Percentiles rank a stretch among this genome's conserved stretches.
phyloP scores from a whole-genome alignment of 306 rosid genomes.

The Ormosia emarginata region DNA sequence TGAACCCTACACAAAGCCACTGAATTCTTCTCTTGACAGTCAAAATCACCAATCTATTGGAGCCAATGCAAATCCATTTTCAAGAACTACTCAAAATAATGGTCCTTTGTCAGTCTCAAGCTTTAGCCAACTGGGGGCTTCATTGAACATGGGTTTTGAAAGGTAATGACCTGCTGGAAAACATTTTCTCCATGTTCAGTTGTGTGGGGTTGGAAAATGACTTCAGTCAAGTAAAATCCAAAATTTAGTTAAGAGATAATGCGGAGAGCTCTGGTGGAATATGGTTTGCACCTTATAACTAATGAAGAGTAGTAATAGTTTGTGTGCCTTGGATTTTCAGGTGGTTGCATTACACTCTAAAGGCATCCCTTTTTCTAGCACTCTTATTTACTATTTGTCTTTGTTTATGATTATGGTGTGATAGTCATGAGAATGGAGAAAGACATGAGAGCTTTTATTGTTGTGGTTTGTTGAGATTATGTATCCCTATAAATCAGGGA shows the following conservation, averaged over 20 bases:
- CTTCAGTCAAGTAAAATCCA: background rate
- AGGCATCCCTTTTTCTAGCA: conserved; percentile 1
- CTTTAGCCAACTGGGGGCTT: conserved; percentile 73
- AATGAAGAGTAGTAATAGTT: background rate
- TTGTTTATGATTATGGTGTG: conserved; percentile 8
- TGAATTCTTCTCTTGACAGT: conserved; percentile 32
- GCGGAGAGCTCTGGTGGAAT: background rate
- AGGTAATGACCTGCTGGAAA: conserved; percentile 36
- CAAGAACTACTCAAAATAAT: conserved; percentile 40
- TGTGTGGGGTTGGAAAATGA: background rate
- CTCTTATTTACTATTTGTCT: background rate
- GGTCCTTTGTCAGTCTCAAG: conserved; percentile 72
- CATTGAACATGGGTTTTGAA: conserved; percentile 48
- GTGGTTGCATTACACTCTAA: background rate
- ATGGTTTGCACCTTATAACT: background rate
- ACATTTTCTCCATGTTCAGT: background rate
- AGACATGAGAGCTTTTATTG: background rate
- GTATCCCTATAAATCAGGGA: no score
- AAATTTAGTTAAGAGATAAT: background rate
- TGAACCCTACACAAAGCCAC: conserved; percentile 44
- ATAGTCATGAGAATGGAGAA: background rate
- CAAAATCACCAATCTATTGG: conserved; percentile 40
- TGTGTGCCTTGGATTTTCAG: background rate
- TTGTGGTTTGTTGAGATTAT: no score
- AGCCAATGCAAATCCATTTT: conserved; percentile 44